Evolutionary conservation across 495 filamentous ascomycete genomes (phyloP).

Genomic region (Pyronema omphalodes): DNA sequence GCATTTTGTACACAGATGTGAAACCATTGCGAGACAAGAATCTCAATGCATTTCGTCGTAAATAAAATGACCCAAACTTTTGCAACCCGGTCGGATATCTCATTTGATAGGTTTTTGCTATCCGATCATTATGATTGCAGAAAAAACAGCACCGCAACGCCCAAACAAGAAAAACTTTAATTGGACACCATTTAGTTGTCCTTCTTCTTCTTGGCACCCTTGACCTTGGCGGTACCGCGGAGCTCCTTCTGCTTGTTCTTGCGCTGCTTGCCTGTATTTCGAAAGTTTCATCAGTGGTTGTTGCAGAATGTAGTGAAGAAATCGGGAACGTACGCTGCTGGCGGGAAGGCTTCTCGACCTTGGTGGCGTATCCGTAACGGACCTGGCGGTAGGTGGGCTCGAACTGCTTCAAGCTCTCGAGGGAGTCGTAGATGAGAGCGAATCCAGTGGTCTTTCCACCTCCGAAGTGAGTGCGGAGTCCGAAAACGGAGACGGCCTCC

Average conservation of each 20-base stretch:
- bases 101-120: too few species aligned
- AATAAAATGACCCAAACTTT: too few species aligned
- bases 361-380: slow-evolving; percentile 70
- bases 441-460: slow-evolving; percentile 99
- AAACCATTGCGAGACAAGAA: too few species aligned
- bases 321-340: slow-evolving; percentile 77
- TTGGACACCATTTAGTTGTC: slow-evolving; percentile 33
- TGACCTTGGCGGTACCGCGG: slow-evolving; percentile 67
- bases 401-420: slow-evolving; percentile 97
- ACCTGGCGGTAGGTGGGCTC: slow-evolving; percentile 95
- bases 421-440: slow-evolving; percentile 92
- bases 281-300: slow-evolving; percentile 12
- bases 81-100: too few species aligned
- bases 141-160: too few species aligned
- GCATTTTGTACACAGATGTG: too few species aligned
- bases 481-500: slow-evolving; percentile 92
- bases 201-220: slow-evolving; percentile 57
- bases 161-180: not conserved
- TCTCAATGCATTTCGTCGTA: too few species aligned
- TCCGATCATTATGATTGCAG: too few species aligned
- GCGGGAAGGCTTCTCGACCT: slow-evolving; percentile 90
- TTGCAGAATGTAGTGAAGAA: not conserved
- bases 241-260: slow-evolving; percentile 99
- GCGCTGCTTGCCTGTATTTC: slow-evolving; percentile 89
- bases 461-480: slow-evolving; percentile 96